Evolutionary conservation across 2,329 filamentous ascomycete species (phyloP), one percentile per base, ranked within the genome.

Genomic region (Tolypocladium cylindrosporum): DNA sequence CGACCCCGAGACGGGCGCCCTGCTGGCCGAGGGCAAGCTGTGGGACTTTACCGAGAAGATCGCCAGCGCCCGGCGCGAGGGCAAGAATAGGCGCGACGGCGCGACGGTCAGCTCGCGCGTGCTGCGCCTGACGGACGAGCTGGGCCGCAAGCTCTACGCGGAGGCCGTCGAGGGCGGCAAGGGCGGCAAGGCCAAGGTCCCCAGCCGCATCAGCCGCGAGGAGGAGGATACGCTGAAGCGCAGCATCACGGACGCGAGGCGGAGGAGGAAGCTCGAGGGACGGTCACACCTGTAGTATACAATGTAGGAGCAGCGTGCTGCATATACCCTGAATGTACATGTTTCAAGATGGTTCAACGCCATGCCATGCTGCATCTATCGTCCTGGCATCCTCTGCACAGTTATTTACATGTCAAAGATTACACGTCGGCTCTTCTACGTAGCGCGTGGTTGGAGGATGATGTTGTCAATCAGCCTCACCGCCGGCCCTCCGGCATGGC

Each of bases 381-480:
- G 24, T 27, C 24, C 24, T 27, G 24, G 24, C 24, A 2, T 24
- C 24, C 24, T 27, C 24, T 27, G 24, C 24, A 27, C 24, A 27
- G 24, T 27, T n/a, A 4, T 19, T 19, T 27, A 13, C 4, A 8
- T 14, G 31, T 13, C 4, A 3, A n/a, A 1, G 9, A 36, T 51
- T 7, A 13, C 2, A 9, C 1, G 31, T 9, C 9, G 9, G 10
- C 48, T 21, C 48, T 40, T 36, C 48, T 34, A 52, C 6, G 31
- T 16, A 21, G 48, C 19, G 31, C 19, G 58, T 48, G 57, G 42
- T 40, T 24, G 27, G n/a, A 93, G 70, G 57, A 96, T 87, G 63
- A 97, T 86, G 68, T 99, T 99, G 69, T 99, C 94, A 70, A 99
- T 97, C 72, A 99, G 75, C 61, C 94, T 81, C 54, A 99, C 94